Base-by-base conservation (phyloP, 345 rosid species). In the Populus tremula region DNA sequence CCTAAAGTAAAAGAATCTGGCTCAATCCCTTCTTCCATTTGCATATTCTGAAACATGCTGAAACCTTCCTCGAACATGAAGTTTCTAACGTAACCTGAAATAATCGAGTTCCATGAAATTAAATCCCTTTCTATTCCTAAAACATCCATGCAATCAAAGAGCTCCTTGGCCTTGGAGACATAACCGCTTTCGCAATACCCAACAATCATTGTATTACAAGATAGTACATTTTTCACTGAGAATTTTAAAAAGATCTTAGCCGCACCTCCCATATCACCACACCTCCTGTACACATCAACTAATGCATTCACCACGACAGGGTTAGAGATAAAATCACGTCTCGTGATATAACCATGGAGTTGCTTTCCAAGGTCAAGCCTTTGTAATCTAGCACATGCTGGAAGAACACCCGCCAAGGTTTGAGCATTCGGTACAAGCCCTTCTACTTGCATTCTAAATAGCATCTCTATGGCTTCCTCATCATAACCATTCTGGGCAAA, bases 41-140 rank as follows among this genome's bases (percentile, higher is more conserved):
- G 79, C 81, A 91, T 59, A 56, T 75, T 80, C 33, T 43, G 69
- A 72, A 83, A 89, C 83, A 86, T 72, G 70, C 50, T 68, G 79
- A 87, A 77, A 71, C 89, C 91, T 84, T 87, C 89, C 43, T 69
- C 11, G 33, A 77, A 81, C n/a, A 81, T 50, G 61, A 71, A 85
- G 74, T 88, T 89, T 71, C 86, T 83, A 20, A 84, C 88, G 75
- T 83, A 84, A 31, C 92, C 92, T 17, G 92, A 83, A 72, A 89
- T 87, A 88, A 91, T 85, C 0, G 94, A 84, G 79, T 89, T 91
- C 90, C 92, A 89, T 6, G 92, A 88, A 82, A 88, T 77, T 69
- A 82, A 43, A 61, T 84, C 87, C 77, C 83, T 86, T 81, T 85
- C 69, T 69, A 83, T 59, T 67, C 87, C 91, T 20, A 49, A 23